Evolutionary conservation across 768 basidiomycete species (phyloP), one percentile per base, ranked within the genome.

Genomic region (Boletus rubescentipes): DNA sequence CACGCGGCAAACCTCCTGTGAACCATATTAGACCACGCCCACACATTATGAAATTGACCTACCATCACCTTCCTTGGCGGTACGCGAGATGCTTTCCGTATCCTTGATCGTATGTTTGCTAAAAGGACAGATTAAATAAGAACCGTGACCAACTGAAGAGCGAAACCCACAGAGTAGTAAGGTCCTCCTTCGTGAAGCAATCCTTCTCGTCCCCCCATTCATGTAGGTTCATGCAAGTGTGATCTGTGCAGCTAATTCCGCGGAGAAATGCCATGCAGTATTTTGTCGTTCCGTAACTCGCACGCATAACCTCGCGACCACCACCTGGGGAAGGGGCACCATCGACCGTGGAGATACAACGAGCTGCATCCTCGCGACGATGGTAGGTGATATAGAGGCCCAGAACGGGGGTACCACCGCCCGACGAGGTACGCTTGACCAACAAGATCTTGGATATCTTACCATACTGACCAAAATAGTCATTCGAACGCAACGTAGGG

Each of bases 151-250:
- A 32, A 42, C 14, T 21, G 21, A 53, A 21, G 37, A 57, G 58
- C 49, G 51, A 55, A 40, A 79, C 84, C 43, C 67, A 96, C 93
- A 95, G 73, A 1, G 94, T 96, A 23, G 93, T 89, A 53, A 96
- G 76, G 71, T 98, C 96, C 69, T 98, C 94, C 73, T 95, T 95
- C 1, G 95, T 94, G 67, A 97, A 95, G 65, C 92, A 95, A 70
- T 99, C 97, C 51, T 93, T 90, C 72, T 98, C 96, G 57, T 98
- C 97, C 32, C 95, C 97, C 92, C 93, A 97, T 69, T 98, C 97
- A 67, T 99, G 97, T 40, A 95, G 75, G 68, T 91, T 90, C 86
- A 95, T 88, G 72, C 97, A 99, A 59, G 82, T 86, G 62, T 90
- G 87, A 64, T 93, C 93, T 53, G 85, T 81, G 71, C 97, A 99